phyloP scores from a whole-genome alignment of 2,329 filamentous ascomycete genomes.

The Fusarium redolens region DNA sequence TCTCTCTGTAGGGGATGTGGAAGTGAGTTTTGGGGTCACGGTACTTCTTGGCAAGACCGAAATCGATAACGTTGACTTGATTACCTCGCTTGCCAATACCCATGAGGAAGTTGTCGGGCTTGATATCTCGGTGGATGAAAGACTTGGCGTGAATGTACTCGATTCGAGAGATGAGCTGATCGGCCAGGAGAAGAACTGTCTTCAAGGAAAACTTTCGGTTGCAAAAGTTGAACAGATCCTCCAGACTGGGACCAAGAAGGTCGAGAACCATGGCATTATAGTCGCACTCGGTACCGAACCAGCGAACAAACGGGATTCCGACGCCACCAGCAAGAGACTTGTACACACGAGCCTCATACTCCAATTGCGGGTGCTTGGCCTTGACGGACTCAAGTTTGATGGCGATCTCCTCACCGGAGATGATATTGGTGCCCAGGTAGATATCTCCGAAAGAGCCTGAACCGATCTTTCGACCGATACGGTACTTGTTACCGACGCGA shows the following conservation, averaged over 20 bases:
- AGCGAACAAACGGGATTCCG: slow-evolving; percentile 97
- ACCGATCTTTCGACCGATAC: slow-evolving; percentile 98
- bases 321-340: slow-evolving; percentile 93
- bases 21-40: slow-evolving; percentile 99
- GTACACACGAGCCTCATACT: slow-evolving; percentile 97
- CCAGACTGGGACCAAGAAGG: slow-evolving; percentile 91
- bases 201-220: slow-evolving; percentile 99
- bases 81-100: slow-evolving; percentile 99
- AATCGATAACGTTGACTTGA: slow-evolving; percentile 99
- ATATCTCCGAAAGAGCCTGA: slow-evolving; percentile 98
- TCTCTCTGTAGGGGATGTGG: slow-evolving; percentile 99
- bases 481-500: slow-evolving; percentile 99
- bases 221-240: slow-evolving; percentile 99
- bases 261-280: slow-evolving; percentile 99
- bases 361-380: slow-evolving; percentile 98
- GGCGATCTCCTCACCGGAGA: slow-evolving; percentile 98
- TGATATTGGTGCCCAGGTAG: slow-evolving; percentile 99
- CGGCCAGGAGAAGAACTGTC: slow-evolving; percentile 94
- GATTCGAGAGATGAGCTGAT: slow-evolving; percentile 98
- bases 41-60: slow-evolving; percentile 99
- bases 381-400: slow-evolving; percentile 99
- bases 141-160: slow-evolving; percentile 99
- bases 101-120: slow-evolving; percentile 99
- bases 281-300: slow-evolving; percentile 99
- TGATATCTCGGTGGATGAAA: slow-evolving; percentile 99